These are phyloP conservation scores for Lasiosphaeria hispida DNA, from an alignment of 495 filamentous ascomycete genomes.

Conservation along the genomic window DNA sequence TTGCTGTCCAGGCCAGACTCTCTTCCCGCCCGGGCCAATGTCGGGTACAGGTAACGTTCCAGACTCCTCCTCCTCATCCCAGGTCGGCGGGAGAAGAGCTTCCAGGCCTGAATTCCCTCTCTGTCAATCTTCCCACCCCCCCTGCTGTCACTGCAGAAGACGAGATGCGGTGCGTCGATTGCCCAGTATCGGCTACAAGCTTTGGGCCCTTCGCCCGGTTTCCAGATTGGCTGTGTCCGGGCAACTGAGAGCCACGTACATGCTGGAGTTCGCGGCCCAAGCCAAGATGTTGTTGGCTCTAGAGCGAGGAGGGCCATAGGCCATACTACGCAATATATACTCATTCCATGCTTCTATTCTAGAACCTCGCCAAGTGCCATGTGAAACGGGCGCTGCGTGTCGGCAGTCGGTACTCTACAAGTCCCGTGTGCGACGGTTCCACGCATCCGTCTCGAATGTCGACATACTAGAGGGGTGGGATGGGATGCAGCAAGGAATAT, in stretches of 20 bases:
- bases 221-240: slow-evolving; percentile 9
- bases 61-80: slow-evolving; percentile 1
- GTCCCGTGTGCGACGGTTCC: neutral
- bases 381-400: neutral
- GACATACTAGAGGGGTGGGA: too few species aligned
- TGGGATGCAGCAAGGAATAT: too few species aligned
- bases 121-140: too few species aligned
- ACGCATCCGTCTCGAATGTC: too few species aligned
- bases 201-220: slow-evolving; percentile 17
- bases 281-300: neutral
- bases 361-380: neutral
- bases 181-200: neutral
- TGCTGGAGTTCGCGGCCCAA: too few species aligned
- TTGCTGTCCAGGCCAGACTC: neutral
- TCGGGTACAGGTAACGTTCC: slow-evolving; percentile 16
- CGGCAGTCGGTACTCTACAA: neutral
- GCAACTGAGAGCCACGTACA: neutral
- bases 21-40: neutral
- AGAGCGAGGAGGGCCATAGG: neutral
- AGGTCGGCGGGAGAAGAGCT: neutral
- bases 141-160: too few species aligned
- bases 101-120: too few species aligned
- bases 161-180: too few species aligned
- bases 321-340: too few species aligned
- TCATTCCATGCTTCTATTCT: slow-evolving; percentile 9